A percentile compares a stretch with the other conserved stretches of the same genome.
phyloP scores from a whole-genome alignment of 371 early-diverging fungal genomes.

The Lichtheimia ornata region DNA sequence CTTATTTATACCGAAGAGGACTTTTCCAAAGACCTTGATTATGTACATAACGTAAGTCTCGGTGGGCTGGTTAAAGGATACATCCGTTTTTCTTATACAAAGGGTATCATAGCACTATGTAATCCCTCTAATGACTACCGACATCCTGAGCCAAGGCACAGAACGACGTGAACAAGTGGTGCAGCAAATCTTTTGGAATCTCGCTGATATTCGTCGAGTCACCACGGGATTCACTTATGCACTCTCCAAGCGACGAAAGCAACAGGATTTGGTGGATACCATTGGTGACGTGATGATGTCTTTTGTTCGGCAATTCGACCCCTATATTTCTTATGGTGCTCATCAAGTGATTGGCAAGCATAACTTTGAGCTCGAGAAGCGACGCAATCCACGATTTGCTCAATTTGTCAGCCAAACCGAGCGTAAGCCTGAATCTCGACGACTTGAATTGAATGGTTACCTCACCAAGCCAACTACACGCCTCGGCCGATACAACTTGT shows the following conservation, averaged over 20 bases:
- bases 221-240: conserved; percentile 69
- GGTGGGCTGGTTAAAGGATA: background rate
- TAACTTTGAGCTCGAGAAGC: conserved; percentile 75
- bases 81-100: background rate
- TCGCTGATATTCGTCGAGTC: conserved; percentile 69
- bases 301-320: conserved; percentile 70
- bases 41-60: conserved; percentile 26
- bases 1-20: conserved; percentile 84
- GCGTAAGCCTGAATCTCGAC: conserved; percentile 75
- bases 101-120: conserved; percentile 51
- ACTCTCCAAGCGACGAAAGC: conserved; percentile 74
- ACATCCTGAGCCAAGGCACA: conserved; percentile 59
- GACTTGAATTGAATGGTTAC: conserved; percentile 79
- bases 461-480: conserved; percentile 84
- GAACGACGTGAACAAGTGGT: conserved; percentile 70
- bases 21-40: conserved; percentile 72
- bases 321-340: conserved; percentile 86
- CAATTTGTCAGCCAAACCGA: conserved; percentile 70
- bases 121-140: conserved; percentile 65
- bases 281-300: conserved; percentile 85
- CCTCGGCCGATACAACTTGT: conserved; percentile 84
- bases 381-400: conserved; percentile 62
- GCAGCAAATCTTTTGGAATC: conserved; percentile 81
- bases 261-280: conserved; percentile 67
- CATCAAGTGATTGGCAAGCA: conserved; percentile 84